These are phyloP conservation scores for Salix arbutifolia DNA, from an alignment of 345 rosid genomes.

Conservation along the genomic window DNA sequence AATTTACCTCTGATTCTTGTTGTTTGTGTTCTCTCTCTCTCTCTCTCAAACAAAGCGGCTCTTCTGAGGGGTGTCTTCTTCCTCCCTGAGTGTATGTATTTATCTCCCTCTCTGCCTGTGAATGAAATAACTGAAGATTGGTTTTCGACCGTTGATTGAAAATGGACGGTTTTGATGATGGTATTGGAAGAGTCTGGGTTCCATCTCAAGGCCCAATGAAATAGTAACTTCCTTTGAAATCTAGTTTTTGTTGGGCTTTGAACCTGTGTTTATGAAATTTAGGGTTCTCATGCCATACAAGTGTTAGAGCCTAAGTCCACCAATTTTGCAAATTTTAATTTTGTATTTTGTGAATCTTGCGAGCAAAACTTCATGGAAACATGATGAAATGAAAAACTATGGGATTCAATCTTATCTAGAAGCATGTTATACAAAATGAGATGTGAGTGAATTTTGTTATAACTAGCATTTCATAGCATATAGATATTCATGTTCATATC, in stretches of 20 bases:
- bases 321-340: not conserved
- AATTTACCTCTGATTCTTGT: not conserved
- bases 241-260: not conserved
- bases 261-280: not conserved
- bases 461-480: too few relatives aligned
- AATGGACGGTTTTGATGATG: conserved; percentile 4
- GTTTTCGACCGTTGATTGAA: not conserved
- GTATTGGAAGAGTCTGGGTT: not conserved
- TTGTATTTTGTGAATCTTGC: not conserved
- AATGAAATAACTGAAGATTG: conserved; percentile 9
- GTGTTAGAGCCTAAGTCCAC: not conserved
- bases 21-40: not conserved
- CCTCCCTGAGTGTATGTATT: not conserved
- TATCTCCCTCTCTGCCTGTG: conserved; percentile 1
- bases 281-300: too few relatives aligned
- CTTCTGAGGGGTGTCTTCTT: not conserved
- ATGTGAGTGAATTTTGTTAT: too few relatives aligned
- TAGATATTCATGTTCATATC: too few relatives aligned
- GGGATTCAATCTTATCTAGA: too few relatives aligned
- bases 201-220: conserved; percentile 2
- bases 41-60: not conserved
- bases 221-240: not conserved
- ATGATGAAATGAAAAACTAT: too few relatives aligned
- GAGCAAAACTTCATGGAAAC: too few relatives aligned
- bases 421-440: too few relatives aligned